Conservation (phyloP, 1,139 yeast genomes). For the Saccharomyces hybrid region DNA sequence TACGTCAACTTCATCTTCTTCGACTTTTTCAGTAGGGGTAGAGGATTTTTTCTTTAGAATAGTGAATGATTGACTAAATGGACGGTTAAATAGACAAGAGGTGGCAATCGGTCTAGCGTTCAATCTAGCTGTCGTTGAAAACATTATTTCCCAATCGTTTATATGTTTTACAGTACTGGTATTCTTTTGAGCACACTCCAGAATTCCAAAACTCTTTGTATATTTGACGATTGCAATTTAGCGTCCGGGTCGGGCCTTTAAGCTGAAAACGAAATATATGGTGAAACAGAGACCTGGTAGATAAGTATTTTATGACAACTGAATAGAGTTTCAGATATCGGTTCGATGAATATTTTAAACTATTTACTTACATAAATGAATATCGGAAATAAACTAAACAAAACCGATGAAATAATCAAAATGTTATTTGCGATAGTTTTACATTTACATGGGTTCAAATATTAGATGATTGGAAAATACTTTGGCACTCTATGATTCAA, state of each 20-base stretch:
- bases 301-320: background rate
- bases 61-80: background rate
- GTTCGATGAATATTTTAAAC: background rate
- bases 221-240: background rate
- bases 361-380: slow-evolving; percentile 6
- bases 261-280: too few species aligned
- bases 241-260: too few species aligned
- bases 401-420: background rate
- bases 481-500: too few species aligned
- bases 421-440: background rate
- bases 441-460: background rate
- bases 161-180: background rate
- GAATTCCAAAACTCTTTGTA: too few species aligned
- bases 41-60: slow-evolving; percentile 6
- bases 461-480: background rate
- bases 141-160: background rate
- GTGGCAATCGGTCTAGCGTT: background rate
- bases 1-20: slow-evolving; percentile 33
- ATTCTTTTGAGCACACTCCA: too few species aligned
- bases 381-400: slow-evolving; percentile 2
- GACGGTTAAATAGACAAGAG: background rate
- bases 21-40: slow-evolving; percentile 18
- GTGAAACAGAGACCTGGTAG: background rate
- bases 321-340: background rate
- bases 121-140: background rate